Evolutionary conservation across 169 alveolate genomes (phyloP).

Genomic region (Plasmodium knowlesi): DNA sequence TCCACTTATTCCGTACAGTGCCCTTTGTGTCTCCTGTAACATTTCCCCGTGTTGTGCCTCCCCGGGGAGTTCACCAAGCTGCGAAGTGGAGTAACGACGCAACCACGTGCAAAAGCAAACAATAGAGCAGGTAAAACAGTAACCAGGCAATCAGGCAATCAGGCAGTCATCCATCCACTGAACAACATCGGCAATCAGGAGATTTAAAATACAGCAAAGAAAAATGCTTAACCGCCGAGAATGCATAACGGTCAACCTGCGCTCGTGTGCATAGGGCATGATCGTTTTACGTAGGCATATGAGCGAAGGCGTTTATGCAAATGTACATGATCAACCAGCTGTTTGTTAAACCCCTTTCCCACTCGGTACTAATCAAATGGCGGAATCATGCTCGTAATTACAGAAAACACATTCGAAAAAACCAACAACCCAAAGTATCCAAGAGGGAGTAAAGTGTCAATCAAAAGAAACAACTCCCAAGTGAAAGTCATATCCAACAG

Average conservation of each 20-base stretch:
- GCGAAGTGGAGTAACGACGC: neutral
- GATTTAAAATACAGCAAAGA: neutral
- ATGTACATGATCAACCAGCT: neutral
- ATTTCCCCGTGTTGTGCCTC: neutral
- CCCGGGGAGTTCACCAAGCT: neutral
- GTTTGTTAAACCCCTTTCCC: neutral
- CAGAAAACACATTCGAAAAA: slow-evolving; percentile 63
- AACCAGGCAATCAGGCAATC: neutral
- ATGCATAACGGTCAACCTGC: slow-evolving; percentile 8
- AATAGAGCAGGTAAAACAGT: slow-evolving; percentile 1
- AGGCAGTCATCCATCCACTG: neutral
- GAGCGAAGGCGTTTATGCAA: neutral
- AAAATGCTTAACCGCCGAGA: slow-evolving; percentile 5
- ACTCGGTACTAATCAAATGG: slow-evolving; percentile 8
- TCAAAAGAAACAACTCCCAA: slow-evolving; percentile 49
- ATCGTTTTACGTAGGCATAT: neutral
- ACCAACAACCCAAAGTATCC: slow-evolving; percentile 11
- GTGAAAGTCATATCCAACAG: slow-evolving; percentile 63
- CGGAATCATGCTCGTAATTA: slow-evolving; percentile 55
- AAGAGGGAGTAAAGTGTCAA: slow-evolving; percentile 14
- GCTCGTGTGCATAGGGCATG: neutral
- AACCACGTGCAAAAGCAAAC: neutral
- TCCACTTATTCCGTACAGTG: neutral
- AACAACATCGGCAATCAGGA: neutral
- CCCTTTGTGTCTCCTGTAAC: slow-evolving; percentile 7